These are phyloP conservation scores for Kluyveromyces aestuarii DNA, from an alignment of 805 yeast genomes.

Conservation along the genomic window DNA sequence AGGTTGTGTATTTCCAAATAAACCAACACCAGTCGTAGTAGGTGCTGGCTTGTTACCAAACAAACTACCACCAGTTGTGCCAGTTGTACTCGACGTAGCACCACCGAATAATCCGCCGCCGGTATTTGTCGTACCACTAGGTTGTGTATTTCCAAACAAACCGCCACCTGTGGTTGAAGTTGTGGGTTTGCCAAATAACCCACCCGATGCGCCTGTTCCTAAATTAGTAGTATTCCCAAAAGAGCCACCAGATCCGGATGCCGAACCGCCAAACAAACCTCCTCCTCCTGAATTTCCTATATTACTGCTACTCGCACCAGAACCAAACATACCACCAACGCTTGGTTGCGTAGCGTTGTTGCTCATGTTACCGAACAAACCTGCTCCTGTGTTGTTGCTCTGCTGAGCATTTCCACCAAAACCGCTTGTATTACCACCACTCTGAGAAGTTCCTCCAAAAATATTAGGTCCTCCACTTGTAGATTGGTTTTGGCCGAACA, in stretches of 20 bases:
- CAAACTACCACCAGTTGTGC: constrained; percentile 21
- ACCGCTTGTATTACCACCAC: not conserved
- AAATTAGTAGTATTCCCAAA: constrained; percentile 11
- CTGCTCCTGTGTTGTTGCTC: not conserved
- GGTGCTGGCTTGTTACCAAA: constrained; percentile 28
- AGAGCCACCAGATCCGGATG: not conserved
- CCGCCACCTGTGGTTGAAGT: constrained; percentile 10
- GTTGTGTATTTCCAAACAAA: constrained; percentile 11
- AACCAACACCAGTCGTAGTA: constrained; percentile 23
- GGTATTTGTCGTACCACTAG: constrained; percentile 1
- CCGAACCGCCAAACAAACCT: not conserved
- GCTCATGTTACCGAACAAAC: not conserved
- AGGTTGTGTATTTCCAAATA: constrained; percentile 28
- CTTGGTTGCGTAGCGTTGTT: not conserved
- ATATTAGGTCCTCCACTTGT: not conserved
- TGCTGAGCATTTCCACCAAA: not conserved
- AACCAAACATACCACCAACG: too few species aligned
- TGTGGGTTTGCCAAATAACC: constrained; percentile 1
- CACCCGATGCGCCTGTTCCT: constrained; percentile 15
- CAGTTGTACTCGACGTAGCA: not conserved
- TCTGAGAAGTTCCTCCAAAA: not conserved
- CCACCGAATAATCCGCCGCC: constrained; percentile 2
- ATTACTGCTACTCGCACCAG: not conserved
- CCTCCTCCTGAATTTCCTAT: not conserved
- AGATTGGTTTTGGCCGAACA: not conserved